Evolutionary conservation across 2,329 filamentous ascomycete species (phyloP).

Genomic region (Chaetoscypha palmicola): DNA sequence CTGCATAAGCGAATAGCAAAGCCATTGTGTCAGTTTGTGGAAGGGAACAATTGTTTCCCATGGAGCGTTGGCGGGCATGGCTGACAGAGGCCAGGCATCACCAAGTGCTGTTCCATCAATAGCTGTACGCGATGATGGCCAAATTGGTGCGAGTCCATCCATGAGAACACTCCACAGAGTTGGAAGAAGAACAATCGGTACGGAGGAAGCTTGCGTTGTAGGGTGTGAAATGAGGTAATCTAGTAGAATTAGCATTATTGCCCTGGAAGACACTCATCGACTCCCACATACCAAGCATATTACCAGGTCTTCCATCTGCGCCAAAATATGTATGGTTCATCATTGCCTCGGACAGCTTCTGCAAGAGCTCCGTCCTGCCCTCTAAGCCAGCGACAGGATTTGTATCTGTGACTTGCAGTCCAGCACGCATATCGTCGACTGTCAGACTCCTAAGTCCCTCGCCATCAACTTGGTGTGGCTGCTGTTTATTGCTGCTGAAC

Average conservation of each 20-base stretch:
- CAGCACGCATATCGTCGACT: slow-evolving; percentile 66
- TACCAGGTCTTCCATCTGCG: slow-evolving; percentile 74
- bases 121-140: slow-evolving; percentile 78
- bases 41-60: slow-evolving; percentile 85
- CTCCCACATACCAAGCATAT: slow-evolving; percentile 97
- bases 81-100: slow-evolving; percentile 86
- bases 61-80: slow-evolving; percentile 62
- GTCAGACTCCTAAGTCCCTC: slow-evolving; percentile 69
- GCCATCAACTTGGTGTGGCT: slow-evolving; percentile 87
- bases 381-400: slow-evolving; percentile 82
- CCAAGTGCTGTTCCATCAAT: slow-evolving; percentile 83
- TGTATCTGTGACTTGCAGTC: slow-evolving; percentile 72
- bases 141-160: slow-evolving; percentile 78
- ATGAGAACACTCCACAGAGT: slow-evolving; percentile 89
- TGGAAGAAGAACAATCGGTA: slow-evolving; percentile 78
- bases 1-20: slow-evolving; percentile 88
- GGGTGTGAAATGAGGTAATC: slow-evolving; percentile 92
- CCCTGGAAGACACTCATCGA: no score
- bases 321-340: slow-evolving; percentile 80
- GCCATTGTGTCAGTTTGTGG: slow-evolving; percentile 93
- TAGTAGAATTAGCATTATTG: slow-evolving; percentile 34
- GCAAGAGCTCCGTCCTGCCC: slow-evolving; percentile 72
- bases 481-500: slow-evolving; percentile 74
- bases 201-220: slow-evolving; percentile 79
- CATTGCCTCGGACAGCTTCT: slow-evolving; percentile 68